Evolutionary conservation across 129 eudicot genomes (phyloP).

Genomic region (Helianthus tuberosus): DNA sequence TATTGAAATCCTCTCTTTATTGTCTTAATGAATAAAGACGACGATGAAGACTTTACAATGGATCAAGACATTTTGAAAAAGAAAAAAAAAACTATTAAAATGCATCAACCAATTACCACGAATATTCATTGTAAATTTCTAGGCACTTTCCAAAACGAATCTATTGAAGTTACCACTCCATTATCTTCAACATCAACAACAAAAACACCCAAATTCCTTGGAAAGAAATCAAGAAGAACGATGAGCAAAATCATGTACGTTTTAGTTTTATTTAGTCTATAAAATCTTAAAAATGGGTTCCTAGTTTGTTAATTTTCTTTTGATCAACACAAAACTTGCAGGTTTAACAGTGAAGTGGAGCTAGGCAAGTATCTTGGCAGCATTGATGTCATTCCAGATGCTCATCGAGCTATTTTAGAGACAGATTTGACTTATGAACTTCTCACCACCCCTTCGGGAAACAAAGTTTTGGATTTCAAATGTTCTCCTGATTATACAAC

Average conservation of each 20-base stretch:
- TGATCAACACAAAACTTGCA: no score
- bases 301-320: neutral
- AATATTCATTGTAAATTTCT: neutral
- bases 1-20: no score
- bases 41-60: constrained; percentile 11
- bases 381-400: constrained; percentile 23
- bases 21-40: no score
- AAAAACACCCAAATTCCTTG: neutral
- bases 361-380: constrained; percentile 27
- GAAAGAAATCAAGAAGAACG: neutral
- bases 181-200: neutral
- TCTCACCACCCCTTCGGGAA: no score
- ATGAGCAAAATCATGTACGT: constrained; percentile 8
- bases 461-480: no score
- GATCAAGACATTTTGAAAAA: no score
- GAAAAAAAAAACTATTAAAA: neutral
- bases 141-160: neutral
- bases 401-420: constrained; percentile 30
- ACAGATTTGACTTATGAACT: neutral
- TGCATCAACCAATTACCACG: neutral
- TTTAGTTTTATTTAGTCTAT: neutral
- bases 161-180: neutral
- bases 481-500: neutral
- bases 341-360: no score
- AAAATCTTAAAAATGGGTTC: neutral